A percentile compares a stretch with the other conserved stretches of the same genome.
phyloP scores from a whole-genome alignment of 495 filamentous ascomycete genomes.

The Trichoderma asperelloides region DNA sequence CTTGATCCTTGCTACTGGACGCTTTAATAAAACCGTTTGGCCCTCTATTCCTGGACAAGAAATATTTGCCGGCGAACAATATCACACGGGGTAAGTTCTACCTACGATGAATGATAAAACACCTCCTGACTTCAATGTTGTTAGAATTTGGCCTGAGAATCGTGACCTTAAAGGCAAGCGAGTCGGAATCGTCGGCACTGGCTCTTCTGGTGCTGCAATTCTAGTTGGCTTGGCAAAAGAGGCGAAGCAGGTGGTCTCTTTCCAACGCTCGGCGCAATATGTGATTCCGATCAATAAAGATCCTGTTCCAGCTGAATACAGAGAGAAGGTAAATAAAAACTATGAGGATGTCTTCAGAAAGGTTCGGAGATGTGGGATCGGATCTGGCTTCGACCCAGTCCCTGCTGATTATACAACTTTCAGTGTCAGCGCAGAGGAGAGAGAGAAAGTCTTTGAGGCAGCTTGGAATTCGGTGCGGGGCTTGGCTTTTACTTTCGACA shows the following conservation, averaged over 20 bases:
- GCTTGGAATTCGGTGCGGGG: slow-evolving; percentile 39
- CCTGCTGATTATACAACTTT: slow-evolving; percentile 15
- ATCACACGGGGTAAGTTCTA: background rate
- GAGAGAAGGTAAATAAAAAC: background rate
- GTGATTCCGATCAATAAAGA: background rate
- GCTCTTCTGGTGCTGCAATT: background rate
- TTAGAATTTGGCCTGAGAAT: no score
- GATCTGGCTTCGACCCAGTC: slow-evolving; percentile 11
- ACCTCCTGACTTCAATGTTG: no score
- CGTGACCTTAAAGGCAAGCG: background rate
- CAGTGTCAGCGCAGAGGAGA: slow-evolving; percentile 34
- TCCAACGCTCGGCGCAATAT: background rate
- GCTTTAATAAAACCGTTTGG: background rate
- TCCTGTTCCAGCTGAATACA: background rate
- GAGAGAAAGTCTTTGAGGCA: slow-evolving; percentile 35
- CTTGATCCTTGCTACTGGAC: background rate
- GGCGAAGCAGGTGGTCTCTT: background rate
- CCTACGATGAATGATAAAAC: no score
- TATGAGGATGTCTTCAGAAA: background rate
- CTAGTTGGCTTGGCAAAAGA: background rate
- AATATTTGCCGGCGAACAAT: background rate
- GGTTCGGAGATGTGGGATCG: no score
- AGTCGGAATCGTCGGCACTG: background rate
- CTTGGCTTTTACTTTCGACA: slow-evolving; percentile 39
- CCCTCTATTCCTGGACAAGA: background rate